Percentiles rank a stretch among this genome's conserved stretches.
Evolutionary conservation across 805 yeast species (phyloP).

Genomic region (Sugiyamaella chiloensis): DNA sequence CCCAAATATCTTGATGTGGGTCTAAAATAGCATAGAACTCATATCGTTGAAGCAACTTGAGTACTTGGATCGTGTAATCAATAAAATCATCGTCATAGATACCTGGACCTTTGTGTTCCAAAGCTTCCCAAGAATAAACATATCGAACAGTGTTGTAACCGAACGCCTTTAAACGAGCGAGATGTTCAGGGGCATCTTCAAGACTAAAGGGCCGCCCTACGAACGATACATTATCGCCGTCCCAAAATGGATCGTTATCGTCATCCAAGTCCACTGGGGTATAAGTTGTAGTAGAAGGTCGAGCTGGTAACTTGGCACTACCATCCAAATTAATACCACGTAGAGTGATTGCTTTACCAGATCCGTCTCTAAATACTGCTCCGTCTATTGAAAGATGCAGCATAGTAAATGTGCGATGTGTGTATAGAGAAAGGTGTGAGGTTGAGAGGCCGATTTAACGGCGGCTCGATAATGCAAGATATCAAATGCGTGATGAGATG

Average conservation of each 20-base stretch:
- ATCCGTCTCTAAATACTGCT: conserved; percentile 56
- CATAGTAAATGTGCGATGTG: background rate
- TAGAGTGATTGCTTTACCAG: conserved; percentile 57
- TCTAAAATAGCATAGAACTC: conserved; percentile 81
- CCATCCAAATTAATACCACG: conserved; percentile 83
- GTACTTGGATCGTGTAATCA: conserved; percentile 61
- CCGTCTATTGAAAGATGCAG: conserved; percentile 14
- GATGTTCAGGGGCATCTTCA: conserved; percentile 66
- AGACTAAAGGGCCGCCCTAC: conserved; percentile 77
- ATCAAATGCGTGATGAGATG: no score
- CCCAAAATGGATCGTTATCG: conserved; percentile 44
- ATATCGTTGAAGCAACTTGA: conserved; percentile 53
- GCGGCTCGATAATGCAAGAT: no score
- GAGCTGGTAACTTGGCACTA: conserved; percentile 62
- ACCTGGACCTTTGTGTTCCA: conserved; percentile 86
- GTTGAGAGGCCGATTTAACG: no score
- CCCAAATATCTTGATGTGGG: conserved; percentile 95
- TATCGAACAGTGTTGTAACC: conserved; percentile 80
- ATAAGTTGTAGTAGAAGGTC: conserved; percentile 46
- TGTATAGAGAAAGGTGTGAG: no score
- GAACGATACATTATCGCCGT: conserved; percentile 69
- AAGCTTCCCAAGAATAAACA: conserved; percentile 86
- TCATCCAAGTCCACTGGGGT: conserved; percentile 26
- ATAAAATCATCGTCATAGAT: conserved; percentile 72
- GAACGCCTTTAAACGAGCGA: conserved; percentile 65